Evolutionary conservation across 345 rosid species (phyloP).

Genomic region (Ailanthus altissimus): DNA sequence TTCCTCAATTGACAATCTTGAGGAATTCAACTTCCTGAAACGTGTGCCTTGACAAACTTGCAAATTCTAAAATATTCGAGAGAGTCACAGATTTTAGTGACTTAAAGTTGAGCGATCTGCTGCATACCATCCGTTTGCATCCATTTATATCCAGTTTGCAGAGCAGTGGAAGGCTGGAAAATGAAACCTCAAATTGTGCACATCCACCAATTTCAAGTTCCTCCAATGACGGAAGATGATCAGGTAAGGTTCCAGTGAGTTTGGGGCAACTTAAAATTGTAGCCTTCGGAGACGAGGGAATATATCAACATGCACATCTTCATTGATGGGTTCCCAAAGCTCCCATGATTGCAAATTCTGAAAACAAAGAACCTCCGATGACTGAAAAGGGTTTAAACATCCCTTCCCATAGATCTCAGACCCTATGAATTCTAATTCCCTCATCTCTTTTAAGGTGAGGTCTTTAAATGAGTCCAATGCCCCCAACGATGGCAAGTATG

Average conservation of each 20-base stretch:
- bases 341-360: neutral
- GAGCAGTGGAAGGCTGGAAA: neutral
- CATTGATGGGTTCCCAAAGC: neutral
- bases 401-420: neutral
- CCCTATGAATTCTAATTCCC: neutral
- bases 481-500: neutral
- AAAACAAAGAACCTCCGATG: neutral
- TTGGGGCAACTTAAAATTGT: neutral
- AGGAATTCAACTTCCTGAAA: neutral
- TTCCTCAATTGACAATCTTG: constrained; percentile 1
- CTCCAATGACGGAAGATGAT: neutral
- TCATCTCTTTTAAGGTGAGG: neutral
- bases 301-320: neutral
- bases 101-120: neutral
- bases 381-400: neutral
- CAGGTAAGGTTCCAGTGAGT: neutral
- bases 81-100: neutral
- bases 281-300: neutral
- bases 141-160: neutral
- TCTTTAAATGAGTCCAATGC: neutral
- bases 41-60: neutral
- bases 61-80: neutral
- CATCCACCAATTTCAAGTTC: neutral
- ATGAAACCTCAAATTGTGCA: neutral
- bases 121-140: constrained; percentile 2